These are phyloP conservation scores for Yamadazyma triangularis DNA, from an alignment of 1,139 yeast genomes.

Conservation along the genomic window DNA sequence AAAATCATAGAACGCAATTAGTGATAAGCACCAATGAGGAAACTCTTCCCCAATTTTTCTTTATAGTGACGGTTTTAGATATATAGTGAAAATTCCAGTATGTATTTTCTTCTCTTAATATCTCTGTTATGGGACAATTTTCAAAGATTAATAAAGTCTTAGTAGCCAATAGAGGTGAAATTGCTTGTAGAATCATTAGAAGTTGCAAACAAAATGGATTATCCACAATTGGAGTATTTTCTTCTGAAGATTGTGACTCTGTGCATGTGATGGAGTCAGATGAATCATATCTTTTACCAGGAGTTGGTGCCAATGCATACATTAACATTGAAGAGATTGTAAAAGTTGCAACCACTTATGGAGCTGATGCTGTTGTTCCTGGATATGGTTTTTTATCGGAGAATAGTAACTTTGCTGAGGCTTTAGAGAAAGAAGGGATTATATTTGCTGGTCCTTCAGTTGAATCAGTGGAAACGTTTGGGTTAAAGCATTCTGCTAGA, in stretches of 20 bases:
- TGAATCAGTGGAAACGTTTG: constrained; percentile 27
- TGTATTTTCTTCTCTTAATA: no score
- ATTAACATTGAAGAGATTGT: constrained; percentile 39
- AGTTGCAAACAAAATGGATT: constrained; percentile 35
- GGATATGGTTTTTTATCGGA: constrained; percentile 87
- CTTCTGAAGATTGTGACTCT: constrained; percentile 39
- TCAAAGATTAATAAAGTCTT: constrained; percentile 23
- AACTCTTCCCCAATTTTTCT: no score
- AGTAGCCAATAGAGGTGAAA: constrained; percentile 46
- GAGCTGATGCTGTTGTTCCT: constrained; percentile 90
- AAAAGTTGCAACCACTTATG: constrained; percentile 52
- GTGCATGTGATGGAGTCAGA: constrained; percentile 34
- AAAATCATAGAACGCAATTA: no score
- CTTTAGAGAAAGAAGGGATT: constrained; percentile 29
- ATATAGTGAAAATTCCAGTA: no score
- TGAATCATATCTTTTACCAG: constrained; percentile 29
- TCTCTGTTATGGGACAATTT: no score
- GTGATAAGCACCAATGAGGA: no score
- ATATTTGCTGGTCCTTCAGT: constrained; percentile 45
- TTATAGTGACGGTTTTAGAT: no score
- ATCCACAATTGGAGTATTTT: constrained; percentile 34
- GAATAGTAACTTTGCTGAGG: constrained; percentile 37
- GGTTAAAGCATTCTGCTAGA: constrained; percentile 32
- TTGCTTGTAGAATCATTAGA: constrained; percentile 38
- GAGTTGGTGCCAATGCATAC: constrained; percentile 38